These are phyloP conservation scores for Camelina sativa DNA, from an alignment of 345 rosid genomes.

Conservation along the genomic window DNA sequence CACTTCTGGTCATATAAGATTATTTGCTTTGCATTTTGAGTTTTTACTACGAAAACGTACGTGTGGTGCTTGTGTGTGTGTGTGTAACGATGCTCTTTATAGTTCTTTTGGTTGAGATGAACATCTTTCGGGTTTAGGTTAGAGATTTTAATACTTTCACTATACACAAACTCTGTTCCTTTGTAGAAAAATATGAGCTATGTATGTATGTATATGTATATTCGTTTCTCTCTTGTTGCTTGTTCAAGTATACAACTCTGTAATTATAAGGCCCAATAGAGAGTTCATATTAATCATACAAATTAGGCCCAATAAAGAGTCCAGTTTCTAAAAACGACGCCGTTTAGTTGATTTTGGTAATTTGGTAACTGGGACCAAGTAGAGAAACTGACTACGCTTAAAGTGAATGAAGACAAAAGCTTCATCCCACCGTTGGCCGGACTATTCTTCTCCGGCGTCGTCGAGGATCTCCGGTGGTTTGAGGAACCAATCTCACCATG, in stretches of 20 bases:
- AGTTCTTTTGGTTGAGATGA: slow-evolving; percentile 42
- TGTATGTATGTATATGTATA: too few species aligned
- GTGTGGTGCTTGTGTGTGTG: slow-evolving; percentile 1
- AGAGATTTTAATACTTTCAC: slow-evolving; percentile 18
- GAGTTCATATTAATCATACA: too few species aligned
- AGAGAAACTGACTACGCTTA: slow-evolving; percentile 27
- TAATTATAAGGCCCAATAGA: not conserved
- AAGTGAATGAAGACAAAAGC: slow-evolving; percentile 20
- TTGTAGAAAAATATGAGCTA: slow-evolving; percentile 22
- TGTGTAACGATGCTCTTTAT: slow-evolving; percentile 27
- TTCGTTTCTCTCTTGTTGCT: too few species aligned
- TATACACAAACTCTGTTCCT: slow-evolving; percentile 14
- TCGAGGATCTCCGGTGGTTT: slow-evolving; percentile 32
- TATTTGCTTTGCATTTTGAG: slow-evolving; percentile 31
- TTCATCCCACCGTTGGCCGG: slow-evolving; percentile 34
- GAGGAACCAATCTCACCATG: slow-evolving; percentile 46
- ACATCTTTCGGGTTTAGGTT: slow-evolving; percentile 39
- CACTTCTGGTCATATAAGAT: not conserved
- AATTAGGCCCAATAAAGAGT: not conserved
- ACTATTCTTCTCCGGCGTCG: slow-evolving; percentile 29
- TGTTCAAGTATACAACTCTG: too few species aligned
- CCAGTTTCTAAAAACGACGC: not conserved
- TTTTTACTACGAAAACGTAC: slow-evolving; percentile 1
- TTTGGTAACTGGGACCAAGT: slow-evolving; percentile 28
- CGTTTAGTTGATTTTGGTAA: not conserved